These are phyloP conservation scores for Cymbopogon flexuosus DNA, from an alignment of 202 grass and related monocot species.

Conservation along the genomic window DNA sequence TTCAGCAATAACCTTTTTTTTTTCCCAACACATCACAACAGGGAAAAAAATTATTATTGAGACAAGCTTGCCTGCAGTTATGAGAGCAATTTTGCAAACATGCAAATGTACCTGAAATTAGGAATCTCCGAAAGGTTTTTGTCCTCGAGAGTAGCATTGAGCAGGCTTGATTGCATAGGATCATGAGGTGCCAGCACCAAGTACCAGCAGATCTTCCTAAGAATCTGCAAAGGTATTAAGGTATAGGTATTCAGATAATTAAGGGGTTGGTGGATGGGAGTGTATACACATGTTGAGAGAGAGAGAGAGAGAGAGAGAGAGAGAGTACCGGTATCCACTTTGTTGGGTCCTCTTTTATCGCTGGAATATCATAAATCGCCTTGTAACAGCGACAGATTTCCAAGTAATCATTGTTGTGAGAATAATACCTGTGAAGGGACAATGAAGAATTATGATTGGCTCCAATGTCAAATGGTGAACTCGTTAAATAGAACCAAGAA, in stretches of 20 bases:
- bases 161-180: slow-evolving; percentile 94
- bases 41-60: neutral
- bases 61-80: neutral
- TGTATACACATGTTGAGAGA: neutral
- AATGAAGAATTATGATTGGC: neutral
- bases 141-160: slow-evolving; percentile 83
- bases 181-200: slow-evolving; percentile 75
- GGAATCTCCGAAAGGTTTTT: slow-evolving; percentile 83
- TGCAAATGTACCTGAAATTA: slow-evolving; percentile 53
- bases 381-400: slow-evolving; percentile 96
- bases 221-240: slow-evolving; percentile 46
- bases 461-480: neutral
- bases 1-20: slow-evolving; percentile 63
- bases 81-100: slow-evolving; percentile 2
- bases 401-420: slow-evolving; percentile 83
- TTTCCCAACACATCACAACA: slow-evolving; percentile 6
- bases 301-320: no score
- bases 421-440: slow-evolving; percentile 58
- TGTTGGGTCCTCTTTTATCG: slow-evolving; percentile 67
- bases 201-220: slow-evolving; percentile 97
- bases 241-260: neutral
- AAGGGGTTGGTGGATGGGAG: neutral
- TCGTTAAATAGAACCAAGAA: neutral
- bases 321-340: slow-evolving; percentile 77
- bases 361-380: slow-evolving; percentile 86